Evolutionary conservation across 208 protist species (phyloP).

Genomic region (Leishmania turanica): DNA sequence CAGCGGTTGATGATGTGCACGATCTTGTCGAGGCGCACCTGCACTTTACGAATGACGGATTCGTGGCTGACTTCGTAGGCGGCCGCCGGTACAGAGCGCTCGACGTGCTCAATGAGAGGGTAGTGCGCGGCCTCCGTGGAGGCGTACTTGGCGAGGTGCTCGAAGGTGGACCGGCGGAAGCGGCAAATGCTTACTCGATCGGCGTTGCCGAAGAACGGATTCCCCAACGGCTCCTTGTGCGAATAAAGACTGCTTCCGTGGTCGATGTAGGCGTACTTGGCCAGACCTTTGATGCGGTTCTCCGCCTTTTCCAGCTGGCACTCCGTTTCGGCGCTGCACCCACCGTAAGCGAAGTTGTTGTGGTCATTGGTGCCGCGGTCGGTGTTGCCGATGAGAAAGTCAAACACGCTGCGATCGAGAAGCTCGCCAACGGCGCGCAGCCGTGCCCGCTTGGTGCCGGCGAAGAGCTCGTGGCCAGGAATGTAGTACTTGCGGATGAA

Average conservation of each 20-base stretch:
- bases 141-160: constrained; percentile 36
- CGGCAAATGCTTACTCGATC: constrained; percentile 68
- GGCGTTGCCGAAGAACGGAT: constrained; percentile 63
- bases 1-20: constrained; percentile 57
- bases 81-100: constrained; percentile 24
- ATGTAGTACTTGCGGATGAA: constrained; percentile 77
- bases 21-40: constrained; percentile 73
- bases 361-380: constrained; percentile 85
- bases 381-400: constrained; percentile 85
- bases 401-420: constrained; percentile 80
- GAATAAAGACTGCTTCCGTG: constrained; percentile 87
- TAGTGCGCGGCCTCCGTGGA: constrained; percentile 12
- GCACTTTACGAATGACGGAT: constrained; percentile 50
- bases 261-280: constrained; percentile 85
- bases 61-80: constrained; percentile 58
- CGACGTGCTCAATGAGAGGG: constrained; percentile 46
- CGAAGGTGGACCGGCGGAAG: constrained; percentile 63
- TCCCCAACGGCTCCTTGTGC: constrained; percentile 67
- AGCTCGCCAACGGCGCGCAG: constrained; percentile 76
- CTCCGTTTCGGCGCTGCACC: constrained; percentile 61
- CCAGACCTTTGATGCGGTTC: constrained; percentile 54
- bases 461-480: constrained; percentile 60
- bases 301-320: constrained; percentile 36
- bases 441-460: constrained; percentile 43
- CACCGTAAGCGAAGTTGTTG: constrained; percentile 91